Evolutionary conservation across 441 rosid species (phyloP), one percentile per base, ranked within the genome.

Genomic region (Pelargonium cotyledonis): DNA sequence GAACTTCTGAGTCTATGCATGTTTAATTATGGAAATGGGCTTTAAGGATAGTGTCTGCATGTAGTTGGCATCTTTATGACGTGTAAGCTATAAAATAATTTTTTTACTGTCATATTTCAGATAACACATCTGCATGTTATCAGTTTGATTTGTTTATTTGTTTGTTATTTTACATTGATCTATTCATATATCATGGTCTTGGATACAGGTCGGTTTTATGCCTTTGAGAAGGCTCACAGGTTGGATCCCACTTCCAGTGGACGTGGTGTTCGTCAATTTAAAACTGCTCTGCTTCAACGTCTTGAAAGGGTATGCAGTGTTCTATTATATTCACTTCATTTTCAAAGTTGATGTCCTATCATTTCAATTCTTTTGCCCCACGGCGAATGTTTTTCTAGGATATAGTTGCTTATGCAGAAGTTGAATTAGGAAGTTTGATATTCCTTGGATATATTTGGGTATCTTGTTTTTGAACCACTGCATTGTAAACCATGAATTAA

Each of bases 201-300:
- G 57, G 43, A 51, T 78, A 74, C 77, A 91, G 99, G 99, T 72
- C 96, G 99, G 66, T 91, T 90, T 76, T 95, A 91, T 82, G 99
- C 99, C 31, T 95, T 90, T 69, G 96, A 88, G 87, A 91, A 91
- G 77, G 97, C 99, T 70, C 99, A 95, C 68, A 84, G 88, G 79
- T 67, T 95, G 87, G 99, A 95, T 75, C 97, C 99, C 41, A 95
- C 88, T 58, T 95, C 99, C 5, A 89, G 97, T 72, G 97, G 99
- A 68, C 84, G 97, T 66, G 97, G 99, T 73, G 99, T 95, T 79
- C 91, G 97, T 18, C 99, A 95, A 72, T 95, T 95, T 77, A 95
- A 92, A 82, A 95, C 98, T 74, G 98, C 99, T 8, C 95, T 95
- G 4, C 89, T 95, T 69, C 99, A 95, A 72, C 99, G 97, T 72